Conservation (phyloP, 2,329 filamentous ascomycete genomes). For the Alternaria metachromatica region DNA sequence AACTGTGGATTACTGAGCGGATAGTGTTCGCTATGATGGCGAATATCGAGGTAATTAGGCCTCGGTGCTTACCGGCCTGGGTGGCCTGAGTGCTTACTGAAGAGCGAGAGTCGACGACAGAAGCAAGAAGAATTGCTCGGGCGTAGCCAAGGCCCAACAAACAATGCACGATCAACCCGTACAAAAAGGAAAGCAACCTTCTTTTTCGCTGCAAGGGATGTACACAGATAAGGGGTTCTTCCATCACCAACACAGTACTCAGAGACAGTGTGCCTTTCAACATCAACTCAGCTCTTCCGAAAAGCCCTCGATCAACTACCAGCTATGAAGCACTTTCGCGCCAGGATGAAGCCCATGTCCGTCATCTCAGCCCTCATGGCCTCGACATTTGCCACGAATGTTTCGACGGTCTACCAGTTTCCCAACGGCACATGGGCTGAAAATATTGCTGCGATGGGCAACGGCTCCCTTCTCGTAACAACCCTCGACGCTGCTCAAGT, state of each 20-base stretch:
- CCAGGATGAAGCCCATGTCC: slow-evolving; percentile 3
- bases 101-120: background rate
- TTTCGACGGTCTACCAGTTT: slow-evolving; percentile 33
- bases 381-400: background rate
- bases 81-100: background rate
- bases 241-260: background rate
- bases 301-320: background rate
- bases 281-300: background rate
- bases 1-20: background rate
- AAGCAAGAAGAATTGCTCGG: background rate
- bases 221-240: background rate
- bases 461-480: slow-evolving; percentile 47
- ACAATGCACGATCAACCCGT: background rate
- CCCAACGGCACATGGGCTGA: slow-evolving; percentile 42
- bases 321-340: background rate
- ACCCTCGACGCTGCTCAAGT: slow-evolving; percentile 42
- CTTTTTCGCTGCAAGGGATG: background rate
- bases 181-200: background rate
- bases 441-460: slow-evolving; percentile 48
- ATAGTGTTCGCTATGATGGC: background rate
- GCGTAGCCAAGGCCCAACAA: background rate
- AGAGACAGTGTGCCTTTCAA: background rate
- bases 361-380: slow-evolving; percentile 2
- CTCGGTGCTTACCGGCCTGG: background rate
- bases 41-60: background rate